phyloP scores from a whole-genome alignment of 306 rosid genomes.

The Hippophae rhamnoides region DNA sequence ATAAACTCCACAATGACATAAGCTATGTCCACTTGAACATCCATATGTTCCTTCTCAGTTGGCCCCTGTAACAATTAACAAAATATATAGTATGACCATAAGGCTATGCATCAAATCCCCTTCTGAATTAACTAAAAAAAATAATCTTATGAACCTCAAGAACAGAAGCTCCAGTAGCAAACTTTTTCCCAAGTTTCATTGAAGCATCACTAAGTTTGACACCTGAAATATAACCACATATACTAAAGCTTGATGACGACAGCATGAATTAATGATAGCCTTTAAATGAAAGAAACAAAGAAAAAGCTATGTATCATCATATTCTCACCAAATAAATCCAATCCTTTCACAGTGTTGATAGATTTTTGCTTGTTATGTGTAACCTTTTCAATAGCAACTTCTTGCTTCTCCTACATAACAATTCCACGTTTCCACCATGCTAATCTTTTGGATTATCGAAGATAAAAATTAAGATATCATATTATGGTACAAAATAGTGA shows the following conservation, averaged over 20 bases:
- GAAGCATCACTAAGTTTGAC: slow-evolving; percentile 98
- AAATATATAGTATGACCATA: slow-evolving; percentile 16
- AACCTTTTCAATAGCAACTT: slow-evolving; percentile 85
- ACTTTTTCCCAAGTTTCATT: slow-evolving; percentile 95
- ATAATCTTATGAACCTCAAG: slow-evolving; percentile 56
- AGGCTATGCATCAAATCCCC: slow-evolving; percentile 9
- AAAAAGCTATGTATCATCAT: slow-evolving; percentile 2
- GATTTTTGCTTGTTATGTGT: slow-evolving; percentile 85
- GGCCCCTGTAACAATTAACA: slow-evolving; percentile 68
- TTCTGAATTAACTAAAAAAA: background rate
- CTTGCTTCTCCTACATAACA: slow-evolving; percentile 73
- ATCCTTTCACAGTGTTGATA: slow-evolving; percentile 90
- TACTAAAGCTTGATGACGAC: slow-evolving; percentile 6
- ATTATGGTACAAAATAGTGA: too few species aligned
- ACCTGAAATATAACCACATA: slow-evolving; percentile 36
- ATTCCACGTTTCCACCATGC: background rate
- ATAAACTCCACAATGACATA: slow-evolving; percentile 88
- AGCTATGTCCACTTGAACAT: slow-evolving; percentile 95
- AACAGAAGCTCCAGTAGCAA: slow-evolving; percentile 98
- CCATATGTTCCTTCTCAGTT: slow-evolving; percentile 96
- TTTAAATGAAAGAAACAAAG: slow-evolving; percentile 2
- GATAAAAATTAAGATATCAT: too few species aligned
- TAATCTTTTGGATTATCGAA: slow-evolving; percentile 10
- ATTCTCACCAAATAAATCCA: slow-evolving; percentile 86
- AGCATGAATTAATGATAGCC: slow-evolving; percentile 2